Conservation (phyloP, 1,284 basidiomycete genomes). For the Apiotrichum veenhuisii region DNA sequence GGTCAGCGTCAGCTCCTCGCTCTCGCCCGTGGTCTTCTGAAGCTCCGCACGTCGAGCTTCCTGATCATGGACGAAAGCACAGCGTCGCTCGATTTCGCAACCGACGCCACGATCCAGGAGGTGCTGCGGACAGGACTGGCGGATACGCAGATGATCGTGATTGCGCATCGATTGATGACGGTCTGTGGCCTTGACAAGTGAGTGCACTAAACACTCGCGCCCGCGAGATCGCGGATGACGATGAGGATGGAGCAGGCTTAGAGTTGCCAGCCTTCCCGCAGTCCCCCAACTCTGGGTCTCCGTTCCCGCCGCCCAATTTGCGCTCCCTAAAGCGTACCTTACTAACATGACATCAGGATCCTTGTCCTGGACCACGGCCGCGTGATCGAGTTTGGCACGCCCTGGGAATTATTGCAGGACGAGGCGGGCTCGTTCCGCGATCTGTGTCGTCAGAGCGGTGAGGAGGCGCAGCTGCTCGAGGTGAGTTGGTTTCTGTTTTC, state of each 20-base stretch:
- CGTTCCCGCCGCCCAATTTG: too few species aligned
- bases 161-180: conserved; percentile 54
- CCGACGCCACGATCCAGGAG: conserved; percentile 52
- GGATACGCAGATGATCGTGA: conserved; percentile 49
- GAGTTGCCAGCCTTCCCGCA: too few species aligned
- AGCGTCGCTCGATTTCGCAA: conserved; percentile 51
- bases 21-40: conserved; percentile 56
- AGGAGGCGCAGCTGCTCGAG: conserved; percentile 43
- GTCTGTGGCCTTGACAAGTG: conserved; percentile 52
- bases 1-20: conserved; percentile 57
- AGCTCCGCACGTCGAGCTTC: conserved; percentile 52
- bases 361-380: conserved; percentile 53
- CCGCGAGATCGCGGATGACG: too few species aligned
- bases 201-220: conserved; percentile 16
- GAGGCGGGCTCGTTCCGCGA: conserved; percentile 46
- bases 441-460: conserved; percentile 51
- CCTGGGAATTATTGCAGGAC: conserved; percentile 50
- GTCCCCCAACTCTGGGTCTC: too few species aligned
- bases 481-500: conserved; percentile 25
- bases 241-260: too few species aligned
- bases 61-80: conserved; percentile 58
- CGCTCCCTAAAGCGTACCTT: too few species aligned
- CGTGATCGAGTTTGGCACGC: conserved; percentile 54
- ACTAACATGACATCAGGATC: conserved; percentile 40
- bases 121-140: conserved; percentile 49